Base-by-base conservation (phyloP, 2,329 filamentous ascomycete genomes). In the Phaeophleospora eucalypticola region DNA sequence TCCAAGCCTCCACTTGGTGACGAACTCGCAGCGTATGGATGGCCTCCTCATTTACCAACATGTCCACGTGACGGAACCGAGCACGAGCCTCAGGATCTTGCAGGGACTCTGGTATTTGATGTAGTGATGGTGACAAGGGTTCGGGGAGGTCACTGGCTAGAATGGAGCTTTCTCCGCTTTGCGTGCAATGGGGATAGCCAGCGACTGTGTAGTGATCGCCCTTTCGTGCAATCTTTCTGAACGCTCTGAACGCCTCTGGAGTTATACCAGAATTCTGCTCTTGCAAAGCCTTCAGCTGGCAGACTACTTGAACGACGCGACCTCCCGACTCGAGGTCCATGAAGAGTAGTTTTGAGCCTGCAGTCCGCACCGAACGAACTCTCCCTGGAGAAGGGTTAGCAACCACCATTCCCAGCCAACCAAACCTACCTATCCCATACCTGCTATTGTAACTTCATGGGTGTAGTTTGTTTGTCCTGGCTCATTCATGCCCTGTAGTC, bases 271-370 rank as follows among this genome's bases (percentile, higher is more conserved):
- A 51, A n/a, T 61, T 50, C 14, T 65, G 64, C 7, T 51, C 24
- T 17, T 52, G 45, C 51, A 77, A 62, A 42, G 75, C 78, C 49
- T 75, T 74, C 58, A 83, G 75, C 67, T 87, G 86, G 66, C 86
- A 78, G 72, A 95, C 82, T 51, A 84, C 77, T 69, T 98, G 93
- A 27, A 94, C 68, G 54, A 77, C 80, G 57, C 81, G 71, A 47
- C 83, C 84, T 63, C 88, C 82, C 65, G 89, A 82, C 57, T 82
- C 75, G 41, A 97, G 71, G 68, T 93, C 86, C 56, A 96, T 67
- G 67, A 98, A 98, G 53, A 89, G 75, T 58, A 98, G 81, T 68
- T 86, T 88, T 58, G 81, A 83, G 56, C 90, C 84, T 45, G 82
- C 78, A 39, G 80, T 74, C 52, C 88, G 86, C 63, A 86, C 79